Evolutionary conservation across 2,329 filamentous ascomycete species (phyloP).

Genomic region (Pleoardoris graminearum): DNA sequence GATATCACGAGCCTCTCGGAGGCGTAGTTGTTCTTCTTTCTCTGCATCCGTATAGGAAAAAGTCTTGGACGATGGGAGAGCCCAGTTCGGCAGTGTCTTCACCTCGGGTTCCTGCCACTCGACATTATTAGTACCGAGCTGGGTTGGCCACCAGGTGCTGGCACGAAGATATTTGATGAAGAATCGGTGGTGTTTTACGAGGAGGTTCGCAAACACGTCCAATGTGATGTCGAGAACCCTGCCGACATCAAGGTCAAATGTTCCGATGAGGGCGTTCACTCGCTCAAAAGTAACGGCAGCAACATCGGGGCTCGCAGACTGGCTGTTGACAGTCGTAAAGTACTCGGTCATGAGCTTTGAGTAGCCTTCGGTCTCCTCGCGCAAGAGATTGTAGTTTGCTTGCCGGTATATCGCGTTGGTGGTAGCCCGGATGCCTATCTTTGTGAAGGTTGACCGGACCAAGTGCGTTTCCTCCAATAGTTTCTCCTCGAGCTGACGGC

Average conservation of each 20-base stretch:
- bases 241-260: constrained; percentile 95
- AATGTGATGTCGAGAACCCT: constrained; percentile 91
- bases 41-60: constrained; percentile 71
- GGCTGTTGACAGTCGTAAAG: constrained; percentile 80
- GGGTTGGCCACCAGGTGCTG: constrained; percentile 94
- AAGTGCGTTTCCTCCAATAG: constrained; percentile 76
- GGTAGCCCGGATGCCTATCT: constrained; percentile 82
- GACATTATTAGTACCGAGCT: constrained; percentile 59
- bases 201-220: constrained; percentile 89
- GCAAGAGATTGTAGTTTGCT: constrained; percentile 92
- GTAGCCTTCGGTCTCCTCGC: constrained; percentile 96
- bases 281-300: constrained; percentile 87
- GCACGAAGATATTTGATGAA: constrained; percentile 89
- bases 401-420: constrained; percentile 94
- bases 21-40: constrained; percentile 58
- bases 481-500: constrained; percentile 78
- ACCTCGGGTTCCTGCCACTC: constrained; percentile 55
- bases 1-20: constrained; percentile 68
- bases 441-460: constrained; percentile 81
- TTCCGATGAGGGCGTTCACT: constrained; percentile 92
- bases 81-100: constrained; percentile 81
- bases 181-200: constrained; percentile 91
- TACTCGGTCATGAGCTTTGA: constrained; percentile 95
- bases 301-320: constrained; percentile 72
- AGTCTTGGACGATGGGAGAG: constrained; percentile 68